A percentile compares a stretch with the other conserved stretches of the same genome.
phyloP scores from a whole-genome alignment of 1,284 basidiomycete species.

The Austroboletus novae-zelandiae region DNA sequence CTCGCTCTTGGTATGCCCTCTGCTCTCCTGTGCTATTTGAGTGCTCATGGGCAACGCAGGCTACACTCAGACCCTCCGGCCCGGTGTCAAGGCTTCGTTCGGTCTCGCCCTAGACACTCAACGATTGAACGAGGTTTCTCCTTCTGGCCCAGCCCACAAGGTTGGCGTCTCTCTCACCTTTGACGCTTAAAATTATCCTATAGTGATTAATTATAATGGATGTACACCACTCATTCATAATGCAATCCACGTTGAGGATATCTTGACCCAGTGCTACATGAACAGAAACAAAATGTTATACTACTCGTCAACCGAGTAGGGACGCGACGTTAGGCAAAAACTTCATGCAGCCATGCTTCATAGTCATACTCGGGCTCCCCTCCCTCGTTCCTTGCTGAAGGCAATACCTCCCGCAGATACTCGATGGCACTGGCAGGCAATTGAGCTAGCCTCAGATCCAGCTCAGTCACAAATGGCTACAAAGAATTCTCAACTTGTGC shows the following conservation, averaged over 20 bases:
- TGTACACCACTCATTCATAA: slow-evolving; percentile 13
- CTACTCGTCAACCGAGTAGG: neutral
- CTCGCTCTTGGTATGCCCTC: slow-evolving; percentile 69
- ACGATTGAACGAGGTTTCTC: slow-evolving; percentile 71
- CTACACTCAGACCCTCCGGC: slow-evolving; percentile 91
- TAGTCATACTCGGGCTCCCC: slow-evolving; percentile 76
- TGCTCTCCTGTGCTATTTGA: neutral
- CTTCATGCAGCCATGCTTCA: slow-evolving; percentile 74
- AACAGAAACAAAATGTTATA: neutral
- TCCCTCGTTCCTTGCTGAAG: slow-evolving; percentile 45
- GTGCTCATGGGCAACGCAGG: slow-evolving; percentile 39
- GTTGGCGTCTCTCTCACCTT: slow-evolving; percentile 74
- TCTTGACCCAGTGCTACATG: neutral
- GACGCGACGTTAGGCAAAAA: slow-evolving; percentile 50
- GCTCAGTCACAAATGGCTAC: slow-evolving; percentile 90
- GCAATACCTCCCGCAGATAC: slow-evolving; percentile 81
- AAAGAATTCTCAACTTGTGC: slow-evolving; percentile 10
- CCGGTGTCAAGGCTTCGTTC: slow-evolving; percentile 94
- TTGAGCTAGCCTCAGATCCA: slow-evolving; percentile 87
- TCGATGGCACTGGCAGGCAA: slow-evolving; percentile 78
- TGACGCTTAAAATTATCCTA: slow-evolving; percentile 53
- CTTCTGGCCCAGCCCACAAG: slow-evolving; percentile 72
- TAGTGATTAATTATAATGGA: slow-evolving; percentile 18
- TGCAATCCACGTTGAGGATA: slow-evolving; percentile 6
- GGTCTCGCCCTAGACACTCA: slow-evolving; percentile 91